These are phyloP conservation scores for Mycena sp. DNA, from an alignment of 1,284 basidiomycete species.

Conservation along the genomic window DNA sequence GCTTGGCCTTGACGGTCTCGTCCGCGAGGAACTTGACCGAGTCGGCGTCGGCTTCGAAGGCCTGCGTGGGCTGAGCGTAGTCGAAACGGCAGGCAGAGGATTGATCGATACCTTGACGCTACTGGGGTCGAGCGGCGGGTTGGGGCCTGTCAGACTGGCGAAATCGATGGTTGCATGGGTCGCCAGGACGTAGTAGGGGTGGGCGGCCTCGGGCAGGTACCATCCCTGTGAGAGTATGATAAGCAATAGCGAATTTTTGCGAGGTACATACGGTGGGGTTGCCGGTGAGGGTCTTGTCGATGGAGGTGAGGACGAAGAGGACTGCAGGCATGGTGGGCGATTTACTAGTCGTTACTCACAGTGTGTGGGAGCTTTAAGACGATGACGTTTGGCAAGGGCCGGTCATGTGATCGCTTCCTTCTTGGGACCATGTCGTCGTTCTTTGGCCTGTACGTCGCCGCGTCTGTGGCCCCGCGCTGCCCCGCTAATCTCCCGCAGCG, in stretches of 20 bases:
- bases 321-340: conserved; percentile 47
- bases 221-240: conserved; percentile 56
- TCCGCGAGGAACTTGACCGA: conserved; percentile 73
- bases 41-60: conserved; percentile 70
- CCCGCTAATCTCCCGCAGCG: conserved; percentile 52
- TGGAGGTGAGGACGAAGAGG: conserved; percentile 83
- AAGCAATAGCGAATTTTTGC: conserved; percentile 12
- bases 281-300: conserved; percentile 67
- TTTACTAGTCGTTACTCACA: too few relatives aligned
- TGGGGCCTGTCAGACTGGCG: conserved; percentile 75
- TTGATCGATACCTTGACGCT: conserved; percentile 59
- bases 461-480: neutral
- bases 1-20: conserved; percentile 61
- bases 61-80: too few relatives aligned
- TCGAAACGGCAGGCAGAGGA: neutral
- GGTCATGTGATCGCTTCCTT: neutral
- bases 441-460: conserved; percentile 74
- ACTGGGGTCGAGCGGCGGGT: conserved; percentile 75
- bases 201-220: conserved; percentile 81
- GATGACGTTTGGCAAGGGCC: too few relatives aligned
- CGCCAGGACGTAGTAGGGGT: conserved; percentile 79
- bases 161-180: conserved; percentile 72
- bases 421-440: conserved; percentile 80
- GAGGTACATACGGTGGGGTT: conserved; percentile 58
- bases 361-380: too few relatives aligned